Evolutionary conservation across 306 rosid genomes (phyloP), one percentile per base, ranked within the genome.

Genomic region (Acacia confusa): DNA sequence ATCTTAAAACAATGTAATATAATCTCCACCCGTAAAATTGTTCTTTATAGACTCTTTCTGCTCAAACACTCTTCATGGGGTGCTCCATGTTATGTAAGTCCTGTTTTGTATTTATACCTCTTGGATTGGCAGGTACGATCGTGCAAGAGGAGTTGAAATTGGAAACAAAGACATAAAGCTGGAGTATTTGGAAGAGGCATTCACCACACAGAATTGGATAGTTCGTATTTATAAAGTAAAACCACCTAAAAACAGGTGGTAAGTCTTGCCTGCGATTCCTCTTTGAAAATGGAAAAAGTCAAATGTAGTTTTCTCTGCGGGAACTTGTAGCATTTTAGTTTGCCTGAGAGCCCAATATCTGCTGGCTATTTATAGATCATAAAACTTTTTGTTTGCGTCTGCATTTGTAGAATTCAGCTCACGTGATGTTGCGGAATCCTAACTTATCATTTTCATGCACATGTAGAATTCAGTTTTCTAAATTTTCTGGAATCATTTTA

Each of bases 151-250:
- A 71, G 99, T 93, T 78, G 99, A 96, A 89, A 96, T 96, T 85
- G 99, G 99, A 74, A 96, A 96, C 47, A 93, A 96, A 84, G 97
- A 96, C 88, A 87, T 96, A 85, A 92, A 93, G 82, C 97, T 96
- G 22, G 98, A 93, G 86, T 84, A 96, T 80, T 86, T 93, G 93
- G 99, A 96, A 89, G 99, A 96, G 97, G 98, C 99, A 0, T 91
- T 89, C 83, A 96, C 99, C 45, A 96, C 99, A 32, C 91, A 95
- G 41, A 96, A 96, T 82, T 96, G 99, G 99, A 96, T 96, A 79
- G 97, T 96, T 81, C 99, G 99, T 82, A 96, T 96, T 84, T 96
- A 96, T 83, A 96, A 92, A 91, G 99, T 96, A 61, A 96, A 96
- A 84, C 99, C 99, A 70, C 99, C 97, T 28, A 93, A 96, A 57